Conservation (phyloP, 371 early-diverging fungal species). For the Apophysomyces variabilis region DNA sequence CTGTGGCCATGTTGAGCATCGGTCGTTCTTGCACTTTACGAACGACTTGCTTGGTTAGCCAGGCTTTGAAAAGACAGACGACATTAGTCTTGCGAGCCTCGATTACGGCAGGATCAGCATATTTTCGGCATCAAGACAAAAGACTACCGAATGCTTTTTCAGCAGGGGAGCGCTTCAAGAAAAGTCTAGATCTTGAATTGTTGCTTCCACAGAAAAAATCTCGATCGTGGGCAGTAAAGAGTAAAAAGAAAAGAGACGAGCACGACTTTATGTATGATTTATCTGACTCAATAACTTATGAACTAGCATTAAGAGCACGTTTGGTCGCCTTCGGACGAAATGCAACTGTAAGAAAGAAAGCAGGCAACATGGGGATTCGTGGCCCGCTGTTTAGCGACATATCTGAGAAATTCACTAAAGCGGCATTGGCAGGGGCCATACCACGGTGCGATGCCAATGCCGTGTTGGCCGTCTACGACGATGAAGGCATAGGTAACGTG, state of each 20-base stretch:
- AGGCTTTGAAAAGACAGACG: neutral
- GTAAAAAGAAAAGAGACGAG: neutral
- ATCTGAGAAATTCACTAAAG: slow-evolving; percentile 23
- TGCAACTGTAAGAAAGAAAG: slow-evolving; percentile 23
- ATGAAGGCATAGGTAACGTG: slow-evolving; percentile 19
- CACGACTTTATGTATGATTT: neutral
- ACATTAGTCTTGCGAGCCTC: neutral
- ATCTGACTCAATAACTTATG: neutral
- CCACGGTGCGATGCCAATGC: slow-evolving; percentile 21
- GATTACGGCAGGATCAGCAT: slow-evolving; percentile 4
- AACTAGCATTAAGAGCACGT: neutral
- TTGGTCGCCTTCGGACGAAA: slow-evolving; percentile 18
- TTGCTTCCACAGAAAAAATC: neutral
- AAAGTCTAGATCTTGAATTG: neutral
- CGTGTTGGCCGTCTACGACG: slow-evolving; percentile 5
- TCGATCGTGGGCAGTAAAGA: neutral
- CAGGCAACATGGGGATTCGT: slow-evolving; percentile 30
- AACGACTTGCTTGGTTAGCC: neutral
- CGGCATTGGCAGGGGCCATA: slow-evolving; percentile 18
- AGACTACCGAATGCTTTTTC: neutral
- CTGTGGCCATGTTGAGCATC: neutral
- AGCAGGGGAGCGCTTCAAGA: neutral
- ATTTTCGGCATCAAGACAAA: neutral
- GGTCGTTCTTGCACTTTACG: slow-evolving; percentile 3
- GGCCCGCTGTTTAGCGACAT: slow-evolving; percentile 26